Percentiles rank a stretch among this genome's conserved stretches.
phyloP scores from a whole-genome alignment of 192 early-diverging fungal species.

The Coemansia sp. region DNA sequence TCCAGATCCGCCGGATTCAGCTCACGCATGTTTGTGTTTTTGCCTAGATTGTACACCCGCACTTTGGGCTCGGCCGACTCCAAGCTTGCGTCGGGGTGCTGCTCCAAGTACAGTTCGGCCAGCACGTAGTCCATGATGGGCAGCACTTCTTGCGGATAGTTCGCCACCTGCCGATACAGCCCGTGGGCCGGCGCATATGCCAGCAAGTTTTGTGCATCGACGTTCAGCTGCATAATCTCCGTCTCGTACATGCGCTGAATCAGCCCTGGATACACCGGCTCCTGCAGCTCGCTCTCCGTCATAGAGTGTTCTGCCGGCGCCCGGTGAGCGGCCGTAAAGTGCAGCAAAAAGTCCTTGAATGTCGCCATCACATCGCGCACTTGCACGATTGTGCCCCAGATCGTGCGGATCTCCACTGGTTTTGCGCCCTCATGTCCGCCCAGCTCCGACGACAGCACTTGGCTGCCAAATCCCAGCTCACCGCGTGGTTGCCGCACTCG shows the following conservation, averaged over 20 bases:
- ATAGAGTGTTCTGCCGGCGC: slow-evolving; percentile 36
- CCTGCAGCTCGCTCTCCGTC: slow-evolving; percentile 52
- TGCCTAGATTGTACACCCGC: slow-evolving; percentile 83
- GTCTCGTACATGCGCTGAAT: slow-evolving; percentile 53
- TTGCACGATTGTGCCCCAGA: slow-evolving; percentile 95
- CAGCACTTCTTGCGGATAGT: slow-evolving; percentile 73
- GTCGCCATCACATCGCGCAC: slow-evolving; percentile 76
- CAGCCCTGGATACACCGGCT: slow-evolving; percentile 77
- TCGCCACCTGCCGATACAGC: slow-evolving; percentile 79
- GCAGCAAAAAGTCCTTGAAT: slow-evolving; percentile 72
- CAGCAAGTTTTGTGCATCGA: slow-evolving; percentile 63
- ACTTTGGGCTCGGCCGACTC: slow-evolving; percentile 63
- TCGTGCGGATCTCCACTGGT: slow-evolving; percentile 57
- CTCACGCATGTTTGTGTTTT: slow-evolving; percentile 86
- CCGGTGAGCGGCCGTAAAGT: slow-evolving; percentile 22
- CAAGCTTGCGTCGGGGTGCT: slow-evolving; percentile 70
- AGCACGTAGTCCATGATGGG: slow-evolving; percentile 66
- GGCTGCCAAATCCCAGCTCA: slow-evolving; percentile 29
- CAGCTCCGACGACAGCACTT: background rate
- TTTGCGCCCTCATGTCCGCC: slow-evolving; percentile 11
- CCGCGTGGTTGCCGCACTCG: slow-evolving; percentile 27
- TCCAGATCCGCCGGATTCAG: slow-evolving; percentile 97
- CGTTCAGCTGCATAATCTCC: slow-evolving; percentile 53
- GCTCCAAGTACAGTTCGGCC: slow-evolving; percentile 59
- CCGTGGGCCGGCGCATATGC: slow-evolving; percentile 67